Base-by-base conservation (phyloP, 129 eudicot genomes). In the Centella asiatica region DNA sequence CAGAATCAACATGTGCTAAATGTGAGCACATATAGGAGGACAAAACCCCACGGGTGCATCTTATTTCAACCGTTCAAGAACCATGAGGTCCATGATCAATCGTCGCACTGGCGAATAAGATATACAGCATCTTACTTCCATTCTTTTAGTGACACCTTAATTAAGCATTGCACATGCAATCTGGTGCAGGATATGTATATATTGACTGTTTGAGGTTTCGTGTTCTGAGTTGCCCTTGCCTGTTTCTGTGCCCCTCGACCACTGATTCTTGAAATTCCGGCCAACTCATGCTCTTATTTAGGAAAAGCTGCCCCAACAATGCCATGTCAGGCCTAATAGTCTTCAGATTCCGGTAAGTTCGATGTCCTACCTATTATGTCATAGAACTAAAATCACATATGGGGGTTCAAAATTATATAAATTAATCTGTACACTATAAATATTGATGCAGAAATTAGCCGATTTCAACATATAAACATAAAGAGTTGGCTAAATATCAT, bases 161-260 rank as follows among this genome's bases (percentile, higher is more conserved):
- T 79, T 52, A 80, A 68, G 59, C 84, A 60, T 71, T 86, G 72
- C 99, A 92, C 89, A 92, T 90, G 55, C 99, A 92, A 78, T 92
- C 99, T 22, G 99, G 99, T 27, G 88, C 92, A 65, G 99, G 99
- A 48, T 92, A 92, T 3, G 96, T 92, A 66, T 84, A 92, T 24
- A 87, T 71, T 0, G 99, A 87, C 66, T 92, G 96, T 60, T 74
- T 69, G 15, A 72, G 74, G 68, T 84, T 87, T 24, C 99, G 75
- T 19, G 78, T 39, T 66, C 82, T 83, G 60, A 87, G 74, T 64
- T 84, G 84, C 5, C 99, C 96, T 64, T 77, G 81, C 62, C 99
- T 78, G 79, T 74, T 74, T 44, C 32, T 72, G 68, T 92, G 99
- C 60, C 99, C 99, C 68, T 87, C 83, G 13, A 80, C 57, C 33